Percentiles rank a stretch among this genome's conserved stretches.
Evolutionary conservation across 805 yeast species (phyloP).

Genomic region (Teunomyces barrocoloradensis): DNA sequence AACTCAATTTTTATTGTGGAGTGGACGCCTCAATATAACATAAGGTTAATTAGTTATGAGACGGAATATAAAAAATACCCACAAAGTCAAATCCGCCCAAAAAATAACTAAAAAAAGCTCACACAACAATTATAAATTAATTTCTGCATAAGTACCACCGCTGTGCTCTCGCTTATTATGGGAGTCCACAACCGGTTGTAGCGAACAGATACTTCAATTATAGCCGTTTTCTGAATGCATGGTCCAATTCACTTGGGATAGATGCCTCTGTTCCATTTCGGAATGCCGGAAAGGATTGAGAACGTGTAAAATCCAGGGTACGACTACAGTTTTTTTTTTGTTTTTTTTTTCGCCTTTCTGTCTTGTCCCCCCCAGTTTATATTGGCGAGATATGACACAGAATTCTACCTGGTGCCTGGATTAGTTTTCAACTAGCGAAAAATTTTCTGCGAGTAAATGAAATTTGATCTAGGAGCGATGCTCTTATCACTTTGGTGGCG

Average conservation of each 20-base stretch:
- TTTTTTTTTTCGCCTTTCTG: neutral
- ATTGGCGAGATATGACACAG: neutral
- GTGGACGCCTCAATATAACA: neutral
- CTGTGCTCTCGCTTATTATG: neutral
- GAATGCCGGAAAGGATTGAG: neutral
- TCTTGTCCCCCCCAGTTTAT: neutral
- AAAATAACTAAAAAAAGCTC: neutral
- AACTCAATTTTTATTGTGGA: neutral
- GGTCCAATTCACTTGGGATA: slow-evolving; percentile 1
- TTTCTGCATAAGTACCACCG: neutral
- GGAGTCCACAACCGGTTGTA: neutral
- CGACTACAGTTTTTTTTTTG: neutral
- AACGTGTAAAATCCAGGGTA: neutral
- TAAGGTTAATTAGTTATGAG: slow-evolving; percentile 1
- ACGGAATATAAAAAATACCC: neutral
- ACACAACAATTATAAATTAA: neutral
- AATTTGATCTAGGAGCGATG: slow-evolving; percentile 1
- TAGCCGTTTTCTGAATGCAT: slow-evolving; percentile 1
- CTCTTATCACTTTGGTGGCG: neutral
- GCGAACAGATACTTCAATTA: neutral
- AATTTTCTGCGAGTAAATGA: neutral
- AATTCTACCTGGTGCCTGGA: neutral
- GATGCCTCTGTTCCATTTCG: slow-evolving; percentile 1
- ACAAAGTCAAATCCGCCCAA: neutral
- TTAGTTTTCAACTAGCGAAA: neutral